Base-by-base conservation (phyloP, 352 stramenopile species). In the Pythium folliculosum region DNA sequence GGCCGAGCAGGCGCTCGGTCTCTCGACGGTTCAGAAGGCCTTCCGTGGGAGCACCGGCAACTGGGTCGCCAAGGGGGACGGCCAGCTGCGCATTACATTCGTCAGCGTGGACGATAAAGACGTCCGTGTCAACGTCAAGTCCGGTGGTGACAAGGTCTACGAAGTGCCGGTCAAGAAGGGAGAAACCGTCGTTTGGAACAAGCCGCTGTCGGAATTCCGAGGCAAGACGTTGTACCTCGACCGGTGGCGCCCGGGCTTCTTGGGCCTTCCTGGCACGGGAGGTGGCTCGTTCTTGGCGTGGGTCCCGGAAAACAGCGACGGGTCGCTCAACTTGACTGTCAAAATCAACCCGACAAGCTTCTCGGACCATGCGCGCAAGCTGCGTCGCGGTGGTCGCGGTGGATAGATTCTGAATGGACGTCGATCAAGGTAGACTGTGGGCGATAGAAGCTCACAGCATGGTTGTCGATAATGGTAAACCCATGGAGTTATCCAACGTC, bases 171-270 rank as follows among this genome's bases (percentile, higher is more conserved):
- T 90, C 7, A 54, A 67, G 23, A 76, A 78, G 17, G 78, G 78
- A 3, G n/a, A 58, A 21, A 82, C 62, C 22, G 77, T 73, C 3
- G 63, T 47, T n/a, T 88, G 79, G 78, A 77, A 70, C 7, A 75
- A 73, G n/a, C 69, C 62, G 2, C 49, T 88, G 14, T 25, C 54
- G 0, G 69, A 65, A 22, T 25, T 90, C 40, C 63, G 75, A 50
- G 73, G 69, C 65, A 88, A 85, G 76, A 92, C 83, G 21, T 35
- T 90, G 52, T 92, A 92, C 72, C n/a, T 92, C 38, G 83, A 92
- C 76, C 81, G 84, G 10, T 92, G 82, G 84, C 82, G 84, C 19
- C 72, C 79, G 9, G 77, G 80, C 6, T 75, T 89, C 56, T 69
- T 89, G 5, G 76, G 77, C 27, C 56, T 92, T 10, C 80, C 82